These are phyloP conservation scores for Colletotrichum sansevieriae DNA, from an alignment of 2,329 filamentous ascomycete genomes.

Conservation along the genomic window DNA sequence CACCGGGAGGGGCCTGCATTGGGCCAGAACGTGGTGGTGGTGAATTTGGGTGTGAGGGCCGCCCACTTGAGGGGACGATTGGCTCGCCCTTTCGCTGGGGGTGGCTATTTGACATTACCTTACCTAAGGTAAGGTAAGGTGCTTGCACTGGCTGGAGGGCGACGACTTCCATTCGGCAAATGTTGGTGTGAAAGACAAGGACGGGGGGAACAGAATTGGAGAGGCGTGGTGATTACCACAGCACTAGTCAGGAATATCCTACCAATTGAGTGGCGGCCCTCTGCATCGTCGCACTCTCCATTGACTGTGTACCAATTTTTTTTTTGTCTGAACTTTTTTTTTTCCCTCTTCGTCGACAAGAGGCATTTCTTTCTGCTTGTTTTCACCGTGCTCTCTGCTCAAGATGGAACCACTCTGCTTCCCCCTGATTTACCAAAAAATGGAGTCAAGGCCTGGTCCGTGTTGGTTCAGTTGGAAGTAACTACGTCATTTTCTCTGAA, in stretches of 20 bases:
- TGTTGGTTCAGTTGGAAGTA: slow-evolving; percentile 10
- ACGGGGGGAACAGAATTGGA: slow-evolving; percentile 8
- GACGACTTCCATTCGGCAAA: background rate
- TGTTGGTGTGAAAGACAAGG: slow-evolving; percentile 1
- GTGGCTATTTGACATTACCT: background rate
- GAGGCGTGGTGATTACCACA: background rate
- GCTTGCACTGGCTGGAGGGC: background rate
- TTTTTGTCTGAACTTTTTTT: slow-evolving; percentile 18
- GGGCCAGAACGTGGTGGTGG: slow-evolving; percentile 26
- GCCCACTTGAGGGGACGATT: slow-evolving; percentile 20
- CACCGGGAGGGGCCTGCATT: slow-evolving; percentile 38
- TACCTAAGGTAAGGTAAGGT: slow-evolving; percentile 13
- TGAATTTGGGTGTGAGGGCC: slow-evolving; percentile 18
- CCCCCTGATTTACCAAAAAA: slow-evolving; percentile 25
- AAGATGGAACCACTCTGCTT: slow-evolving; percentile 13
- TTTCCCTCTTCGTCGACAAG: slow-evolving; percentile 6
- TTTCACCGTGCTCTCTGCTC: slow-evolving; percentile 2
- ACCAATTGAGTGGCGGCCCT: slow-evolving; percentile 17
- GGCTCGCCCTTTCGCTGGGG: slow-evolving; percentile 23
- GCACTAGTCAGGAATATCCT: background rate
- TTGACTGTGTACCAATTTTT: slow-evolving; percentile 15
- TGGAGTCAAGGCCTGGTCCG: slow-evolving; percentile 16
- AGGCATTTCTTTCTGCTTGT: background rate
- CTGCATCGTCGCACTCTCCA: slow-evolving; percentile 33
- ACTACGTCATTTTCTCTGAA: slow-evolving; percentile 30